Evolutionary conservation across 2,329 filamentous ascomycete genomes (phyloP).

Genomic region (Ascochyta viciae-villosae): DNA sequence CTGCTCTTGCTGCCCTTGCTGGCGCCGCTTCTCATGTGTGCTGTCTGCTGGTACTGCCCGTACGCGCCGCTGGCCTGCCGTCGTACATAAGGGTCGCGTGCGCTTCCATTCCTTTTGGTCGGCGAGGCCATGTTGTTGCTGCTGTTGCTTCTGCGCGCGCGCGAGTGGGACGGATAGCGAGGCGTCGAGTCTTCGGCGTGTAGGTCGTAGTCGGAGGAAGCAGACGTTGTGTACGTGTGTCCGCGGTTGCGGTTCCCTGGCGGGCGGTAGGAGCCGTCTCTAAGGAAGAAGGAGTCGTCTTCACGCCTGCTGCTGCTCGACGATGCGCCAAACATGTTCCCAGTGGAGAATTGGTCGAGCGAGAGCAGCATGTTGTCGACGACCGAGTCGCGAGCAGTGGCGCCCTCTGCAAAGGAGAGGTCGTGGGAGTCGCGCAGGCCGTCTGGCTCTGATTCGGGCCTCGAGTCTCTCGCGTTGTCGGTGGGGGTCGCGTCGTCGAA

Average conservation of each 20-base stretch:
- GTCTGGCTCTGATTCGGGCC: slow-evolving; percentile 25
- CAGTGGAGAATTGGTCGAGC: slow-evolving; percentile 70
- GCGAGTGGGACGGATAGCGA: slow-evolving; percentile 52
- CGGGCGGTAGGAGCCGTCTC: slow-evolving; percentile 41
- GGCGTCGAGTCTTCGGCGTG: slow-evolving; percentile 45
- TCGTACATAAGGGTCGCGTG: slow-evolving; percentile 42
- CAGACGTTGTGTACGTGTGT: slow-evolving; percentile 67
- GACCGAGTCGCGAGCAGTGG: slow-evolving; percentile 76
- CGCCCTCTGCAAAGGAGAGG: slow-evolving; percentile 79
- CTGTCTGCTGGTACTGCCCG: slow-evolving; percentile 37
- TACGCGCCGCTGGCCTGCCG: slow-evolving; percentile 33
- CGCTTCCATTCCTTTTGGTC: slow-evolving; percentile 40
- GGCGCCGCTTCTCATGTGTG: slow-evolving; percentile 53
- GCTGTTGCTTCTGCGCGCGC: slow-evolving; percentile 78
- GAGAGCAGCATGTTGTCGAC: slow-evolving; percentile 96
- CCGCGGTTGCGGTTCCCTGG: slow-evolving; percentile 57
- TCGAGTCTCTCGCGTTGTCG: slow-evolving; percentile 29
- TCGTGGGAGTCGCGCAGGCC: slow-evolving; percentile 74
- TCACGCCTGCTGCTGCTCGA: slow-evolving; percentile 14
- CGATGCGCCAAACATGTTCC: slow-evolving; percentile 25
- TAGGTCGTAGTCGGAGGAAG: slow-evolving; percentile 64
- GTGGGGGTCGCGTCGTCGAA: slow-evolving; percentile 48
- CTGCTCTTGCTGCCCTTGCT: slow-evolving; percentile 74
- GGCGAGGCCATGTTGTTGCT: slow-evolving; percentile 68
- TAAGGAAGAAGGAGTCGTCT: slow-evolving; percentile 49